phyloP scores from a whole-genome alignment of 2,329 filamentous ascomycete species.

The Aureobasidium sp. region DNA sequence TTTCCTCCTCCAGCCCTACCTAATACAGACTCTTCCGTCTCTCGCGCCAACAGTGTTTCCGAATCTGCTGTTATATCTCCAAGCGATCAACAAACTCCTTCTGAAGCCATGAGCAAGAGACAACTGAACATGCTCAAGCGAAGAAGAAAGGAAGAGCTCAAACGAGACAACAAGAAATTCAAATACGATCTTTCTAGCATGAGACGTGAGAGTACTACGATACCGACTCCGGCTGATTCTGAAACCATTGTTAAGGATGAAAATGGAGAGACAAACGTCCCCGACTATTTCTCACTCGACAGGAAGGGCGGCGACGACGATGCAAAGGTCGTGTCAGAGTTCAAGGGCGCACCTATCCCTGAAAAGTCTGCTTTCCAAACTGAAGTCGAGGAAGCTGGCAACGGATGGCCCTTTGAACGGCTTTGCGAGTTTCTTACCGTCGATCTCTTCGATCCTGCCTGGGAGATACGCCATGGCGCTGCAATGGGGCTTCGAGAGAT shows the following conservation, averaged over 20 bases:
- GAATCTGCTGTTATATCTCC: constrained; percentile 29
- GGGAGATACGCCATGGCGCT: constrained; percentile 94
- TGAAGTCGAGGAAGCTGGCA: constrained; percentile 67
- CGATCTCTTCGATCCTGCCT: constrained; percentile 85
- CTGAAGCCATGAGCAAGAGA: constrained; percentile 74
- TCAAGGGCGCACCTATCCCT: constrained; percentile 73
- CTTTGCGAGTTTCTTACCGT: constrained; percentile 90
- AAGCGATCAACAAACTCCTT: constrained; percentile 49
- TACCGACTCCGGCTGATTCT: constrained; percentile 44
- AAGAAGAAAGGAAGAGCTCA: constrained; percentile 84
- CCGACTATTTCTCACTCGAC: constrained; percentile 88
- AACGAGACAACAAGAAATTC: constrained; percentile 76
- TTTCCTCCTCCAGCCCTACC: constrained; percentile 41
- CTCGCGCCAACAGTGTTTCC: constrained; percentile 40
- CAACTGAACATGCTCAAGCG: constrained; percentile 93
- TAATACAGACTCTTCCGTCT: constrained; percentile 22
- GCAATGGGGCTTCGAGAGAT: constrained; percentile 92
- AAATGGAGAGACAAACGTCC: constrained; percentile 46
- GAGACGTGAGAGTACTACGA: constrained; percentile 55
- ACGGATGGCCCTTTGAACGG: constrained; percentile 89
- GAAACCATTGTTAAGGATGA: constrained; percentile 51
- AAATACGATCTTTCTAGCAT: constrained; percentile 65
- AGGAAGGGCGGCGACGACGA: constrained; percentile 79
- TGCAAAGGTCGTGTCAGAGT: constrained; percentile 86
- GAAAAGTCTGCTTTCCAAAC: constrained; percentile 82